Percentiles rank a stretch among this genome's conserved stretches.
Evolutionary conservation across 2,329 filamentous ascomycete genomes (phyloP).

Genomic region (Juglanconis oblonga): DNA sequence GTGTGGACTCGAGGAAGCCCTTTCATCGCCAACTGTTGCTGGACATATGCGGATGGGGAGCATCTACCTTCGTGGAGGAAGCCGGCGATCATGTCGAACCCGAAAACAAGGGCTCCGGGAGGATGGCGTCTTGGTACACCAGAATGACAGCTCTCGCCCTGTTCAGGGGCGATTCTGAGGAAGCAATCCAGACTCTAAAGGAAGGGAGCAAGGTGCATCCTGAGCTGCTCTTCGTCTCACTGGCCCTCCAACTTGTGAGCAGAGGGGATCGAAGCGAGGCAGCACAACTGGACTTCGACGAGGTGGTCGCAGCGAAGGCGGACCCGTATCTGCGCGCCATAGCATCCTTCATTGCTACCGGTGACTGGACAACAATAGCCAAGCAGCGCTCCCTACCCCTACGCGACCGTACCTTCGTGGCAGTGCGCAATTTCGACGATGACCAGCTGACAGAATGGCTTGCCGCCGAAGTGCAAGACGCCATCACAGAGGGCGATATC

Average conservation of each 20-base stretch:
- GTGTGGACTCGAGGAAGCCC: constrained; percentile 60
- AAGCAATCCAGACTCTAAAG: constrained; percentile 69
- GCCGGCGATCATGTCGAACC: constrained; percentile 42
- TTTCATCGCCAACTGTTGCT: constrained; percentile 73
- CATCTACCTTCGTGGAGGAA: constrained; percentile 68
- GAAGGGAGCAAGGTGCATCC: constrained; percentile 60
- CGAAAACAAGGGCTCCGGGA: constrained; percentile 42
- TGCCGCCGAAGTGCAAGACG: constrained; percentile 58
- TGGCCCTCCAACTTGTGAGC: constrained; percentile 63
- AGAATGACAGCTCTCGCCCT: constrained; percentile 75
- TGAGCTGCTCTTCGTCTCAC: constrained; percentile 65
- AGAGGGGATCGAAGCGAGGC: constrained; percentile 44
- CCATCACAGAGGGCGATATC: constrained; percentile 65
- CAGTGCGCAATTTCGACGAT: constrained; percentile 64
- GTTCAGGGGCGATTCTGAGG: constrained; percentile 66
- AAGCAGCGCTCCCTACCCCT: constrained; percentile 71
- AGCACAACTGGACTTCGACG: constrained; percentile 56
- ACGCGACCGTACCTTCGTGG: constrained; percentile 71
- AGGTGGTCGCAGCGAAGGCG: constrained; percentile 58
- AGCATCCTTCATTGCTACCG: constrained; percentile 72
- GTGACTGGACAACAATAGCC: constrained; percentile 72
- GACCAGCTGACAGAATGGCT: constrained; percentile 66
- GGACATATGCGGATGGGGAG: constrained; percentile 69
- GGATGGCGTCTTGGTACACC: constrained; percentile 59
- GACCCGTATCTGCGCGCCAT: constrained; percentile 80